Evolutionary conservation across 208 protist species (phyloP).

Genomic region (Trypanosoma melophagium): DNA sequence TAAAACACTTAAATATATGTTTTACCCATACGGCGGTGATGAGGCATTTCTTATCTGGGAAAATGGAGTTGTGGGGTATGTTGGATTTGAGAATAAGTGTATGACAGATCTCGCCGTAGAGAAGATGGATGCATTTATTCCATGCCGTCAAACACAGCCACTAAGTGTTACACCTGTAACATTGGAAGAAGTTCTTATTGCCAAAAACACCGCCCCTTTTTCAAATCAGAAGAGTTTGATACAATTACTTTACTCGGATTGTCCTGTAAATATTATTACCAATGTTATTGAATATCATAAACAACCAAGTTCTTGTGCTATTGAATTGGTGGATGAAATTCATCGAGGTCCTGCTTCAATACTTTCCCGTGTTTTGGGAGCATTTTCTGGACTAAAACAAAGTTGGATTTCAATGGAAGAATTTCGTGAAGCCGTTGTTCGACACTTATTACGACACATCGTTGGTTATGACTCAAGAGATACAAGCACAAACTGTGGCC

Average conservation of each 20-base stretch:
- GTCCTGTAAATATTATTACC: constrained; percentile 27
- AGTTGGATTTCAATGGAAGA: constrained; percentile 32
- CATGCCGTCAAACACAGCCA: constrained; percentile 65
- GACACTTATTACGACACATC: constrained; percentile 50
- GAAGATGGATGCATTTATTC: constrained; percentile 87
- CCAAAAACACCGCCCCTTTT: constrained; percentile 23
- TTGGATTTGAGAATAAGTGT: constrained; percentile 68
- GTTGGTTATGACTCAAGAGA: constrained; percentile 34
- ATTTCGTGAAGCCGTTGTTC: constrained; percentile 67
- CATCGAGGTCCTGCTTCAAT: constrained; percentile 38
- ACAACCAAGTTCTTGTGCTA: constrained; percentile 27
- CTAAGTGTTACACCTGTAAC: constrained; percentile 42
- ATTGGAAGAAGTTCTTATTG: constrained; percentile 55
- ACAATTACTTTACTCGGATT: constrained; percentile 32
- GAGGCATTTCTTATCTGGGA: constrained; percentile 67
- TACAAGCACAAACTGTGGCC: constrained; percentile 53
- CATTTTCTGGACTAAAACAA: constrained; percentile 34
- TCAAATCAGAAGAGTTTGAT: constrained; percentile 17
- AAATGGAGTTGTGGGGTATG: constrained; percentile 54
- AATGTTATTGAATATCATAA: constrained; percentile 23
- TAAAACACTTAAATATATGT: constrained; percentile 62
- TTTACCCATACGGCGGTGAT: constrained; percentile 83
- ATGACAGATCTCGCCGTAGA: constrained; percentile 67
- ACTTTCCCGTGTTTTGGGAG: constrained; percentile 41
- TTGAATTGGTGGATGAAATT: constrained; percentile 55